Evolutionary conservation across 2,329 filamentous ascomycete species (phyloP).

Genomic region (Claviceps lovelessii): DNA sequence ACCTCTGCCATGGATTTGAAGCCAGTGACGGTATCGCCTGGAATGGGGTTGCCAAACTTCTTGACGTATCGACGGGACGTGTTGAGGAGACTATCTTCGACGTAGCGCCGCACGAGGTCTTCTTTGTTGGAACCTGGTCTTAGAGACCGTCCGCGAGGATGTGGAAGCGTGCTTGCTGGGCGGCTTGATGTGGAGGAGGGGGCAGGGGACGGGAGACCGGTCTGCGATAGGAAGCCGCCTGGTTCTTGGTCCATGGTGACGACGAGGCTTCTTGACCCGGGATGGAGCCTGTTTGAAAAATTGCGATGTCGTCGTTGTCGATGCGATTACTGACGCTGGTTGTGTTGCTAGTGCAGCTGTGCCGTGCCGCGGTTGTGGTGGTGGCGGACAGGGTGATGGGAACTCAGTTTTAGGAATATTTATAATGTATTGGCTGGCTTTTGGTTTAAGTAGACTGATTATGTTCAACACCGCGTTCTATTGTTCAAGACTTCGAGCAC

Average conservation of each 20-base stretch:
- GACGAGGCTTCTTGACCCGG: neutral
- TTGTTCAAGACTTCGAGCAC: neutral
- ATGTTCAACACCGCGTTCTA: neutral
- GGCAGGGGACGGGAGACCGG: constrained; percentile 38
- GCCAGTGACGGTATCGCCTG: constrained; percentile 33
- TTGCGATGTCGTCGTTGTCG: neutral
- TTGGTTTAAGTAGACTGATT: neutral
- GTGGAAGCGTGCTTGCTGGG: constrained; percentile 32
- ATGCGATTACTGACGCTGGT: neutral
- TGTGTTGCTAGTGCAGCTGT: neutral
- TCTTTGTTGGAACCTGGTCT: constrained; percentile 45
- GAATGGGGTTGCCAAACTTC: constrained; percentile 35
- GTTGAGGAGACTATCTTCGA: constrained; percentile 37
- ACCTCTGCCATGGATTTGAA: constrained; percentile 53
- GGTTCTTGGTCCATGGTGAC: constrained; percentile 12
- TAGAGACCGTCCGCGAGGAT: constrained; percentile 38
- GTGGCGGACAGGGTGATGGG: no score
- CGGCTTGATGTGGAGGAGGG: constrained; percentile 33
- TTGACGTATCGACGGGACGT: constrained; percentile 46
- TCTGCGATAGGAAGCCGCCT: constrained; percentile 37
- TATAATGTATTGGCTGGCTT: no score
- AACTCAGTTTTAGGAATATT: no score
- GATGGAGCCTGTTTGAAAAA: neutral
- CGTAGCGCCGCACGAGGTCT: constrained; percentile 42
- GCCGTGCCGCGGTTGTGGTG: no score